Evolutionary conservation across 179 eudicot species (phyloP).

Genomic region (Nepenthes alata): DNA sequence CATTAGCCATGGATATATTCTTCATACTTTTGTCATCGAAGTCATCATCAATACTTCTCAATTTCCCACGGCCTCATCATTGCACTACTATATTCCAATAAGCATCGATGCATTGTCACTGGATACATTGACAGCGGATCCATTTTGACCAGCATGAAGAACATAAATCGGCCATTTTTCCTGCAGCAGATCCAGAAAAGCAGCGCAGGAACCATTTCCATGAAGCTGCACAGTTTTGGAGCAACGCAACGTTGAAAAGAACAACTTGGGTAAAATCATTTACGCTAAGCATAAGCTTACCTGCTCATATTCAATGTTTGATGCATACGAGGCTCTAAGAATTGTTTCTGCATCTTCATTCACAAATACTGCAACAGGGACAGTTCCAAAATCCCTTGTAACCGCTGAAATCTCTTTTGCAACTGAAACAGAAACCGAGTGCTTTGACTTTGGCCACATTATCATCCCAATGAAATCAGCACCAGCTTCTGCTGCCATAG

Average conservation of each 20-base stretch:
- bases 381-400: slow-evolving; percentile 67
- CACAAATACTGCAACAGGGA: slow-evolving; percentile 91
- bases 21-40: no score
- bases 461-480: slow-evolving; percentile 92
- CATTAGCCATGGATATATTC: no score
- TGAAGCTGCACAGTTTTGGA: slow-evolving; percentile 52
- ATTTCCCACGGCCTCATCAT: no score
- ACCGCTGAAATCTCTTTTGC: slow-evolving; percentile 82
- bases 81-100: no score
- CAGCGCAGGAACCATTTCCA: slow-evolving; percentile 69
- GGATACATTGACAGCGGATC: slow-evolving; percentile 4
- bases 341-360: slow-evolving; percentile 77
- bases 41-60: no score
- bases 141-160: slow-evolving; percentile 81
- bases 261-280: background rate
- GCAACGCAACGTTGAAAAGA: background rate
- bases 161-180: slow-evolving; percentile 62
- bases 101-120: no score
- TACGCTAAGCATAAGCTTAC: slow-evolving; percentile 9
- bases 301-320: slow-evolving; percentile 75
- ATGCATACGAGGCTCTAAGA: slow-evolving; percentile 50
- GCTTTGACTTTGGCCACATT: slow-evolving; percentile 85
- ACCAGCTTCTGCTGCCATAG: slow-evolving; percentile 90
- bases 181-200: slow-evolving; percentile 49
- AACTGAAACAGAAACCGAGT: slow-evolving; percentile 58